Base-by-base conservation (phyloP, 208 protist species). In the Crithidia brevicula region DNA sequence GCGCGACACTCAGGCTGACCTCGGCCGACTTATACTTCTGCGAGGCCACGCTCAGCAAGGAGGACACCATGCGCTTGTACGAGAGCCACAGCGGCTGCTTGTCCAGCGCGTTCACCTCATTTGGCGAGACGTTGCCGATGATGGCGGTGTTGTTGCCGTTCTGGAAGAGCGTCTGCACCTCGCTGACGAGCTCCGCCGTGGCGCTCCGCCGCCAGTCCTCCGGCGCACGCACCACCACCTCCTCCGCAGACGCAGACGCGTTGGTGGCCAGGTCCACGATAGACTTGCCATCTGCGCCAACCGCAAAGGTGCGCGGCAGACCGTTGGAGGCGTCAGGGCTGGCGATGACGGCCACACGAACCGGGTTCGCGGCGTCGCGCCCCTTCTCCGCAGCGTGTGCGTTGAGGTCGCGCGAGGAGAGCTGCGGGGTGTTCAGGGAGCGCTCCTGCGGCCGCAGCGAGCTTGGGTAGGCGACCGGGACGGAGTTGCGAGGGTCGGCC, bases 141-240 rank as follows among this genome's bases (percentile, higher is more conserved):
- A 91, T 66, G 42, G 85, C 85, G 25, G 76, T 82, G 72, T 91
- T 91, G 63, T 82, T 79, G 51, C 85, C 85, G 43, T 81, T 81
- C 65, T 83, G 72, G 58, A 86, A 91, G 65, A 81, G 72, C 33
- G 59, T 67, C 69, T 85, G 79, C 25, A 77, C 63, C 54, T 67
- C 54, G 18, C 65, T 80, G 57, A 75, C 82, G 66, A 81, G 68
- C 65, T 53, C 61, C 16, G 72, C 58, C 42, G 67, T 70, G 18
- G 72, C 36, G 67, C 59, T 72, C 23, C 52, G 57, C 22, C 65
- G 61, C 81, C 81, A 86, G 57, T 82, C 81, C 40, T 82, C 75
- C 18, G 69, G 59, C 0, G 75, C 30, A 4, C 85, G 78, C 42
- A 57, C 57, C 13, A 91, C 76, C 33, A 91, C 60, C 72, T 91